phyloP scores from a whole-genome alignment of 2,329 filamentous ascomycete genomes.

The Sarocladiaceae sp. region DNA sequence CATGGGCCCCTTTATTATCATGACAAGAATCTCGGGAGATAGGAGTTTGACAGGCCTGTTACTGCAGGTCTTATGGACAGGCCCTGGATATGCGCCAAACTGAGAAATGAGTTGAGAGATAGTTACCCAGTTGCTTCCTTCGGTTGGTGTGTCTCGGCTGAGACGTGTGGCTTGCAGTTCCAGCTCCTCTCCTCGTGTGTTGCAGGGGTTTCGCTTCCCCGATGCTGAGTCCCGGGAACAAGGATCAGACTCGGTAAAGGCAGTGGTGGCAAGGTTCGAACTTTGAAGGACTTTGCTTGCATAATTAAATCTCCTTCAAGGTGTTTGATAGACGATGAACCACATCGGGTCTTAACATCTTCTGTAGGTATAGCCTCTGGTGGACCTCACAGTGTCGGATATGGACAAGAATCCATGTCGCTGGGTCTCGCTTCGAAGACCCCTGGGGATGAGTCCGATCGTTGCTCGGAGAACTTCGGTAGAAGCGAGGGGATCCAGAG shows the following conservation, averaged over 20 bases:
- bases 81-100: background rate
- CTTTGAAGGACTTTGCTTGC: background rate
- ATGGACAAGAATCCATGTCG: too few species aligned
- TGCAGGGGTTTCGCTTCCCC: too few species aligned
- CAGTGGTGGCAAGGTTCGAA: background rate
- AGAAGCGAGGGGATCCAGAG: background rate
- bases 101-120: background rate
- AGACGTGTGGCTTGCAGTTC: constrained; percentile 8
- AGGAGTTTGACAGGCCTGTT: background rate
- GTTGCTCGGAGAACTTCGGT: background rate
- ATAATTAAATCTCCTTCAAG: background rate
- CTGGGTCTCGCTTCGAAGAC: too few species aligned
- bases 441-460: background rate
- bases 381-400: too few species aligned
- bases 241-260: background rate
- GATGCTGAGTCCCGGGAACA: background rate
- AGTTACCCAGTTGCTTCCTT: background rate
- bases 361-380: too few species aligned
- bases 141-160: constrained; percentile 1
- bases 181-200: background rate
- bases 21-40: too few species aligned
- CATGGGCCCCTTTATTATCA: too few species aligned
- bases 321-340: background rate
- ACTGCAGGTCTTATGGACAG: background rate
- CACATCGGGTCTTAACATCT: background rate